Conservation (phyloP, 2,329 filamentous ascomycete genomes). For the Paradendryphiella salina region DNA sequence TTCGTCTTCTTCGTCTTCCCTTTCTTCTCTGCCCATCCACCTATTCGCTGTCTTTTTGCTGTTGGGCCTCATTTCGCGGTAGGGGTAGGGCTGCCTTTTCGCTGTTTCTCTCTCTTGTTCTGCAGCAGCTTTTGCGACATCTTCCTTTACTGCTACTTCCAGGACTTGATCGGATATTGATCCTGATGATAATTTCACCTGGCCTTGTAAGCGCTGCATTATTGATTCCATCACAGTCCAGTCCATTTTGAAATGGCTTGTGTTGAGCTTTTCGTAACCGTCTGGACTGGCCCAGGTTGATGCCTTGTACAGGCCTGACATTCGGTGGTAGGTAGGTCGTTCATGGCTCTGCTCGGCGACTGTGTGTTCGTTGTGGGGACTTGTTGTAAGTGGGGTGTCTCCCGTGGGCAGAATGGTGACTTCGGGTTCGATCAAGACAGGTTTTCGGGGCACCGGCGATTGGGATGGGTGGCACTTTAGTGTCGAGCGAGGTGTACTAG, state of each 20-base stretch:
- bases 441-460: not conserved
- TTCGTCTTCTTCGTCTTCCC: too few relatives aligned
- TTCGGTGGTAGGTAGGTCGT: not conserved
- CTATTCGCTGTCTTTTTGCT: too few relatives aligned
- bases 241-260: slow-evolving; percentile 9
- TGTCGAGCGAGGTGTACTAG: not conserved
- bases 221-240: not conserved
- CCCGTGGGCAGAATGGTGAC: not conserved
- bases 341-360: not conserved
- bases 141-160: too few relatives aligned
- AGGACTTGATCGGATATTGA: too few relatives aligned
- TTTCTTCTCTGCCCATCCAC: too few relatives aligned
- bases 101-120: too few relatives aligned
- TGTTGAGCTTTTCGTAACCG: slow-evolving; percentile 17
- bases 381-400: not conserved
- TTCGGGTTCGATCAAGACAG: not conserved
- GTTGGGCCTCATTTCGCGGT: too few relatives aligned
- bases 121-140: too few relatives aligned
- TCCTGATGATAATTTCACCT: too few relatives aligned
- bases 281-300: slow-evolving; percentile 15
- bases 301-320: slow-evolving; percentile 1
- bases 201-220: not conserved
- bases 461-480: not conserved
- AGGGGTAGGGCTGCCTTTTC: too few relatives aligned
- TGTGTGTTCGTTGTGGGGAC: slow-evolving; percentile 13